Percentiles rank a stretch among this genome's conserved stretches.
phyloP scores from a whole-genome alignment of 1,284 basidiomycete species.

The Tylopilus sp. region DNA sequence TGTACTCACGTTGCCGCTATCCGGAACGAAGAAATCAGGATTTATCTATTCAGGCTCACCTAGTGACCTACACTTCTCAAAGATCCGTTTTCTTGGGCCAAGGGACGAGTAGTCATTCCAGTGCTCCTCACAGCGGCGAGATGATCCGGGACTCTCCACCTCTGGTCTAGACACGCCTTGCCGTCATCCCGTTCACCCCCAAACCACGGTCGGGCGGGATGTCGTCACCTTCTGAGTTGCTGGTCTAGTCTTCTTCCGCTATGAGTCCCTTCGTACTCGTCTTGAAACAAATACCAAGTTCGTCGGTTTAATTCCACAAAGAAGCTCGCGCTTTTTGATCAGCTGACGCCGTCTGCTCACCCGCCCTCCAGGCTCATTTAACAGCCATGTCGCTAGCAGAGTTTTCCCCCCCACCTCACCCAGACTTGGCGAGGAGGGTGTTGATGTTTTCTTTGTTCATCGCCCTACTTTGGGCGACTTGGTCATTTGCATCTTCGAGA shows the following conservation, averaged over 20 bases:
- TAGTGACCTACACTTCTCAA: no score
- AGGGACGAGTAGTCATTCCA: no score
- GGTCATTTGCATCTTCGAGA: constrained; percentile 11
- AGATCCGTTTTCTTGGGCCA: background rate
- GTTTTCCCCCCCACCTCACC: background rate
- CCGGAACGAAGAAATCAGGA: no score
- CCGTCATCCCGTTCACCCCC: background rate
- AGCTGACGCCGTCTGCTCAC: background rate
- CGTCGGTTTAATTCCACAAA: background rate
- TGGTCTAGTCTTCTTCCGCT: background rate
- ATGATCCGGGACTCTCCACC: background rate
- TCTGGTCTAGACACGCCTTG: background rate
- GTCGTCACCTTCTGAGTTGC: background rate
- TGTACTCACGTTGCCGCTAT: no score
- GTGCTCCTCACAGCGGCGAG: no score
- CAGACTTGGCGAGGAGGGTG: constrained; percentile 9
- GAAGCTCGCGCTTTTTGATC: background rate
- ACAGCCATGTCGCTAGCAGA: background rate
- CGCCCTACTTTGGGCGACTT: constrained; percentile 11
- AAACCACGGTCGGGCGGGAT: background rate
- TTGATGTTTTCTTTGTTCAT: constrained; percentile 10
- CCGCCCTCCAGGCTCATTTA: background rate
- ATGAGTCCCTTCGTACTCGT: background rate
- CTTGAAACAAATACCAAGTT: background rate
- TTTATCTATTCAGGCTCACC: no score